phyloP scores from a whole-genome alignment of 495 filamentous ascomycete species.

The Chaetomidium leptoderma region DNA sequence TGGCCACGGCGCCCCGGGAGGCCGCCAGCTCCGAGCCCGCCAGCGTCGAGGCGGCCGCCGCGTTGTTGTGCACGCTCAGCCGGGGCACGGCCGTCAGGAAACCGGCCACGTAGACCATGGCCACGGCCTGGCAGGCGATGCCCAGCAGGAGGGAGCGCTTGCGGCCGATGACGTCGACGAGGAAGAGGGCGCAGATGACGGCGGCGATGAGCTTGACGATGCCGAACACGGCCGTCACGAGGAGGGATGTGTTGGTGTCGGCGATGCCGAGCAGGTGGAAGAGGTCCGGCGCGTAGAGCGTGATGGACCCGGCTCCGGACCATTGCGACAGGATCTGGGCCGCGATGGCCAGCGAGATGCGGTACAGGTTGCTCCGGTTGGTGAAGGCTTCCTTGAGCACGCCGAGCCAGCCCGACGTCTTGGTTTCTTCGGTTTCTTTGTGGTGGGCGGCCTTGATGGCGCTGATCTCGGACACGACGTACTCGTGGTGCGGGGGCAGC shows the following conservation, averaged over 20 bases:
- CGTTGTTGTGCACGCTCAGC: slow-evolving; percentile 33
- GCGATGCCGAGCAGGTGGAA: slow-evolving; percentile 62
- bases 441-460: slow-evolving; percentile 48
- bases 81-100: slow-evolving; percentile 56
- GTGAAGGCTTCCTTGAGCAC: slow-evolving; percentile 58
- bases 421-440: slow-evolving; percentile 55
- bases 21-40: slow-evolving; percentile 32
- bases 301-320: slow-evolving; percentile 67
- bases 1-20: slow-evolving; percentile 55
- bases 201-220: slow-evolving; percentile 64
- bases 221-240: slow-evolving; percentile 67
- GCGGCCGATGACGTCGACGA: slow-evolving; percentile 70
- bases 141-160: slow-evolving; percentile 63
- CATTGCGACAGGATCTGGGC: slow-evolving; percentile 62
- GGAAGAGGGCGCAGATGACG: slow-evolving; percentile 62
- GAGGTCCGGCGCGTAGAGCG: slow-evolving; percentile 61
- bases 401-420: slow-evolving; percentile 51
- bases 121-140: slow-evolving; percentile 57
- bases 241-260: slow-evolving; percentile 57
- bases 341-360: slow-evolving; percentile 55
- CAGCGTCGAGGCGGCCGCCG: slow-evolving; percentile 29
- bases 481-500: slow-evolving; percentile 45
- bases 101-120: slow-evolving; percentile 65
- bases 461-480: slow-evolving; percentile 48
- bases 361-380: slow-evolving; percentile 58